phyloP scores from a whole-genome alignment of 495 filamentous ascomycete species.

The Daldinia decipiens region DNA sequence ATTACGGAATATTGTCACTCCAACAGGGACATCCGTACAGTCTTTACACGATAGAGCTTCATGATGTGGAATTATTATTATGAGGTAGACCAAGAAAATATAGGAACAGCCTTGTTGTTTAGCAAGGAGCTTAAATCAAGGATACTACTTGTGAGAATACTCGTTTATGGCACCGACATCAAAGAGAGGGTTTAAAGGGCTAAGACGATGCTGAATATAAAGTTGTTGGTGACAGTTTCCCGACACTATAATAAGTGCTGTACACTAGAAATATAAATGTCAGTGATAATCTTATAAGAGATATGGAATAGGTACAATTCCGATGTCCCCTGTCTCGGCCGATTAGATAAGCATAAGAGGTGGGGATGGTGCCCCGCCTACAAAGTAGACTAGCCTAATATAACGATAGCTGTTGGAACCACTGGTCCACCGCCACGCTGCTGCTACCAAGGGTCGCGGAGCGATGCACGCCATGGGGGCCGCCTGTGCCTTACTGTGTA shows the following conservation, averaged over 20 bases:
- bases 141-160: too few relatives aligned
- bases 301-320: too few relatives aligned
- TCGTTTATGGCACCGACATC: too few relatives aligned
- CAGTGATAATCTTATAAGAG: background rate
- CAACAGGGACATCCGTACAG: too few relatives aligned
- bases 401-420: constrained; percentile 23
- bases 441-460: constrained; percentile 7
- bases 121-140: too few relatives aligned
- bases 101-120: too few relatives aligned
- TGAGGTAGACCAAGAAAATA: too few relatives aligned
- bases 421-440: constrained; percentile 42
- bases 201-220: too few relatives aligned
- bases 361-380: constrained; percentile 1
- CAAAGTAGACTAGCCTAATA: background rate
- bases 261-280: background rate
- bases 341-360: background rate
- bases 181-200: too few relatives aligned
- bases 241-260: background rate
- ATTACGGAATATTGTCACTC: too few relatives aligned
- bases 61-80: too few relatives aligned
- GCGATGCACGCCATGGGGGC: background rate
- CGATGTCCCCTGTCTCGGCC: background rate
- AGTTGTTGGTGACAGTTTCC: background rate
- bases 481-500: background rate
- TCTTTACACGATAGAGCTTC: too few relatives aligned